Evolutionary conservation across 73 alveolate genomes (phyloP).

Genomic region (Paramecium bursaria): DNA sequence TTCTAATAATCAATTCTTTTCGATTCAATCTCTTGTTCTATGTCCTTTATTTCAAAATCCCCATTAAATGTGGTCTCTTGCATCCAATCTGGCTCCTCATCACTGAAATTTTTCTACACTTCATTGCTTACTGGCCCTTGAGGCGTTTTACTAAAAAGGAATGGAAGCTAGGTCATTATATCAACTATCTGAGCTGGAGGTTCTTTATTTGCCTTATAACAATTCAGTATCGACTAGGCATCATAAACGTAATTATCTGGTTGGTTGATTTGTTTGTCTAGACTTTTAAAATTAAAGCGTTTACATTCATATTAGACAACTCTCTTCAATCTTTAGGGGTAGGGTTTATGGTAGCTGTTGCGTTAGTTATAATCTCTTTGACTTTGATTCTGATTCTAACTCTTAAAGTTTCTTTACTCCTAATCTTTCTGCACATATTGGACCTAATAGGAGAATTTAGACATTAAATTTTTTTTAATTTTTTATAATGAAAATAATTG

Average conservation of each 20-base stretch:
- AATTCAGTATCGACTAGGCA: slow-evolving; percentile 6
- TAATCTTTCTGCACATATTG: no score
- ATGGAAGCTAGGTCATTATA: background rate
- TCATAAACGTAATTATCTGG: slow-evolving; percentile 48
- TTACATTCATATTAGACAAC: no score
- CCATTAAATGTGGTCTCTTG: slow-evolving; percentile 9
- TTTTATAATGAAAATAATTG: no score
- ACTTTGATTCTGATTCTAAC: no score
- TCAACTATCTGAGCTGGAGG: slow-evolving; percentile 6
- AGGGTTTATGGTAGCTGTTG: no score
- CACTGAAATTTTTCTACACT: background rate
- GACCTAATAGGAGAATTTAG: no score
- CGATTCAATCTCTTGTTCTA: slow-evolving; percentile 9
- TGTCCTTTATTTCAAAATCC: slow-evolving; percentile 20
- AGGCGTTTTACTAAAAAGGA: slow-evolving; percentile 11
- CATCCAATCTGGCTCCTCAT: slow-evolving; percentile 59
- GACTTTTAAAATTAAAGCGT: no score
- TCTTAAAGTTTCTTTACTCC: no score
- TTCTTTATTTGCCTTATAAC: slow-evolving; percentile 2
- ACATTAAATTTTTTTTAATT: no score
- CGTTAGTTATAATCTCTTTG: no score
- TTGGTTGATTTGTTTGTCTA: background rate
- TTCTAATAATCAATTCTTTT: slow-evolving; percentile 22
- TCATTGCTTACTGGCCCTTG: background rate
- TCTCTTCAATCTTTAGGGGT: no score